Evolutionary conservation across 768 basidiomycete species (phyloP), one percentile per base, ranked within the genome.

Genomic region (Hygrophoropsis aurantiaca): DNA sequence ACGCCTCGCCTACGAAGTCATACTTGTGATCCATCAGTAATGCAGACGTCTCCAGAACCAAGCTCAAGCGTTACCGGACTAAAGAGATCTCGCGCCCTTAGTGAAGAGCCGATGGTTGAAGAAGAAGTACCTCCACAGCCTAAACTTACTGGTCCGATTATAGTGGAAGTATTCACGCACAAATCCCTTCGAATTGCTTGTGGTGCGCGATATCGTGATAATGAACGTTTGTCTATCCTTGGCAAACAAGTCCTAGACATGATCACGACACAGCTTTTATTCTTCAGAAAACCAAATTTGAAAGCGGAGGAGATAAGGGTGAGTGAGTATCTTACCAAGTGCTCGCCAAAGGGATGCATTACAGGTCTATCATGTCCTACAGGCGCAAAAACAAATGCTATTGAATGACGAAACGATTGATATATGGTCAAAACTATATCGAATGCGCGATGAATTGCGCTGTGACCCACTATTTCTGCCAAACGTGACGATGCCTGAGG

Each of bases 161-260:
- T 82, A 53, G 75, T 89, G 43, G 78, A 85, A 54, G 81, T 87
- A 43, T 87, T 78, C 56, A 87, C 84, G 11, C 87, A 90, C 59
- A 74, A 66, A 55, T 85, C 85, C 16, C 71, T 89, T 41, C 73
- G 79, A 42, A 74, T 67, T 61, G 58, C 64, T 55, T 52, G 66
- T 54, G 64, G 63, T 34, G 53, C 68, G 58, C 51, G 71, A 70
- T 76, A 73, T 58, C 68, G 67, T 52, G 81, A 85, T 60, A 82
- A 81, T 53, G 81, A 81, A 59, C 67, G 82, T 44, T 62, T 86
- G 47, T 65, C 75, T 27, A 64, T 69, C 30, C 69, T 85, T 33
- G 84, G 84, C 25, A 63, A 66, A 47, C 50, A 66, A 40, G 74
- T 74, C 30, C 65, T 85, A 44, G 71, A 74, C 42, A 64, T 73